Evolutionary conservation across 768 basidiomycete species (phyloP), one percentile per base, ranked within the genome.

Genomic region (Termitomyces heimii): DNA sequence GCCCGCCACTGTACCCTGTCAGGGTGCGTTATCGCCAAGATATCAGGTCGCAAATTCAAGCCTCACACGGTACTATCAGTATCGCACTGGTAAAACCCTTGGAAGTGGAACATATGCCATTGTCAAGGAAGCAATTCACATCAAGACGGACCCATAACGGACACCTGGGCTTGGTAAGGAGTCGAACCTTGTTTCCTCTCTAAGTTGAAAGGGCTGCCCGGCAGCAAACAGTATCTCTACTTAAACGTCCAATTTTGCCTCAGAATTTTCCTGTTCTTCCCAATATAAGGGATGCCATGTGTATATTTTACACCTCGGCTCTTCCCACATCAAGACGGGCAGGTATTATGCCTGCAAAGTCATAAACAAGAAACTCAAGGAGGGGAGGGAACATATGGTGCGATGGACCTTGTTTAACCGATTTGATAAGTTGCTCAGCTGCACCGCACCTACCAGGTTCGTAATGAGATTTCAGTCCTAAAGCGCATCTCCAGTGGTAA

Each of bases 321-420:
- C n/a, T n/a, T n/a, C n/a, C n/a, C 93, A 96, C 67, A 87, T 96
- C 76, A 86, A 89, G 75, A 93, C 94, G 1, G 78, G 78, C 59
- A 83, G 97, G 71, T 96, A 95, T 75, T 98, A 89, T 78, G 97
- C 96, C 22, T 98, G 95, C 83, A 99, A 99, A 73, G 97, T 98
- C 66, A 94, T 98, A 75, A 98, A 96, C 85, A 98, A 98, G 82
- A 94, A 95, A 67, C 84, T 97, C 57, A 97, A 97, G 94, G 91
- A 96, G 69, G 96, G 96, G 5, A 80, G 96, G 61, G 96, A 98
- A 74, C 86, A 95, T 70, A 98, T 99, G 96, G 96, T 94, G 22
- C 63, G 84, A 68, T 37, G 31, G 7, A 49, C 55, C 37, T 12
- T 52, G 26, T 9, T 40, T 28, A 40, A 43, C 51, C 39, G 59